Evolutionary conservation across 2,329 filamentous ascomycete species (phyloP), one percentile per base, ranked within the genome.

Genomic region (Aspergillus melleus): DNA sequence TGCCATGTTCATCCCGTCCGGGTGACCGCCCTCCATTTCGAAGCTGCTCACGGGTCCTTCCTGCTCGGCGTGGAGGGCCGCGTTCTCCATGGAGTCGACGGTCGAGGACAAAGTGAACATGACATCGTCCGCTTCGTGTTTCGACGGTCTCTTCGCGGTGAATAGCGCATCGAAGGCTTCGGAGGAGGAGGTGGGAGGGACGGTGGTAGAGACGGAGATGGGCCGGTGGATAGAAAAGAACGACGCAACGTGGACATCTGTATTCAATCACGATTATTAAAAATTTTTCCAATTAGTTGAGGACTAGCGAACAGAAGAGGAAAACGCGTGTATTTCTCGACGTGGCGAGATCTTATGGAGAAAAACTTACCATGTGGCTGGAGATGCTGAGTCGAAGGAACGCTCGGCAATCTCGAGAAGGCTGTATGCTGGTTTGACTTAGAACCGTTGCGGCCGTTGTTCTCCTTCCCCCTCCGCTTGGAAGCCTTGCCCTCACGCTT

Each of bases 201-300:
- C 88, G 66, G 89, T 88, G 68, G 89, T 88, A 53, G 89, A 92
- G 66, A 97, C 87, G 57, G 92, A 96, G 71, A 99, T 94, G 50
- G 95, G 95, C 62, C 95, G 88, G 79, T 99, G 92, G 66, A 96
- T 89, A 64, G 93, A 96, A 82, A 98, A 98, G 83, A 99, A 98
- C 61, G 90, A 90, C 8, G 94, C 95, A 50, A 96, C 83, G 64
- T 90, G 89, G 62, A 98, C 84, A 72, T 96, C 95, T 98, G 66
- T 5, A 64, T 12, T 12, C 29, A 10, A 20, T n/a, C 46, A 29
- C 24, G 22, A 36, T 53, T 54, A 53, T 29, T 47, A 53, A 55
- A 61, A 54, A 63, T 54, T 39, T 54, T 51, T n/a, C 36, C 6
- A 42, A 5, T 29, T 29, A 16, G 14, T 8, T 42, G 14, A 42